Evolutionary conservation across 306 rosid genomes (phyloP).

Genomic region (Gleditsia sinensis): DNA sequence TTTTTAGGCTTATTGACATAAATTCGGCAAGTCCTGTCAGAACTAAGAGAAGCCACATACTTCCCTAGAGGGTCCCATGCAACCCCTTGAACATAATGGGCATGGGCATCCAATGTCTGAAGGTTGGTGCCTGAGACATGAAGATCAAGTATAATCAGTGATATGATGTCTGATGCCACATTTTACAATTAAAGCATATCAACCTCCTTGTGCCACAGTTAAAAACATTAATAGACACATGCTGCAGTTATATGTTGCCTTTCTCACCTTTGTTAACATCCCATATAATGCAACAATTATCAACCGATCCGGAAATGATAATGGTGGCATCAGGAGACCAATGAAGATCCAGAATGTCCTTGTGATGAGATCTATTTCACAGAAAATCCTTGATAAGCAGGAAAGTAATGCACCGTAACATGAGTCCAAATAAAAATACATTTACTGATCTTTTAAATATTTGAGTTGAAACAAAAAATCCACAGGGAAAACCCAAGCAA

Average conservation of each 20-base stretch:
- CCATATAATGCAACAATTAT: conserved; percentile 95
- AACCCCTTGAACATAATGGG: conserved; percentile 97
- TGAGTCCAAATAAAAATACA: neutral
- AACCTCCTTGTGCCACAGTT: conserved; percentile 19
- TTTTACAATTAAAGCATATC: conserved; percentile 14
- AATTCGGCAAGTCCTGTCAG: conserved; percentile 89
- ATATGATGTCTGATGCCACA: neutral
- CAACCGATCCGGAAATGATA: conserved; percentile 90
- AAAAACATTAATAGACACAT: conserved; percentile 2
- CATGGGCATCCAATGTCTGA: conserved; percentile 84
- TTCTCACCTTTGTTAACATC: conserved; percentile 79
- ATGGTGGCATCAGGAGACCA: conserved; percentile 80
- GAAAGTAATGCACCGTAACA: conserved; percentile 23
- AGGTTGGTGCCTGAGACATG: conserved; percentile 70
- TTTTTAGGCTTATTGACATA: conserved; percentile 73
- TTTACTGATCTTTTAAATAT: neutral
- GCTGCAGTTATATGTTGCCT: neutral
- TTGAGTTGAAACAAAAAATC: neutral
- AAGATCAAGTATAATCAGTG: conserved; percentile 27
- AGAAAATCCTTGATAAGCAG: conserved; percentile 37
- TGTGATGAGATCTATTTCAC: conserved; percentile 74
- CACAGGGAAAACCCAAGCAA: neutral
- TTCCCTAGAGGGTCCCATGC: conserved; percentile 92
- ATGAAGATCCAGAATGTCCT: conserved; percentile 86
- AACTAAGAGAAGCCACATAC: conserved; percentile 86